Base-by-base conservation (phyloP, 2,329 filamentous ascomycete species). In the Tolypocladium amazonense region DNA sequence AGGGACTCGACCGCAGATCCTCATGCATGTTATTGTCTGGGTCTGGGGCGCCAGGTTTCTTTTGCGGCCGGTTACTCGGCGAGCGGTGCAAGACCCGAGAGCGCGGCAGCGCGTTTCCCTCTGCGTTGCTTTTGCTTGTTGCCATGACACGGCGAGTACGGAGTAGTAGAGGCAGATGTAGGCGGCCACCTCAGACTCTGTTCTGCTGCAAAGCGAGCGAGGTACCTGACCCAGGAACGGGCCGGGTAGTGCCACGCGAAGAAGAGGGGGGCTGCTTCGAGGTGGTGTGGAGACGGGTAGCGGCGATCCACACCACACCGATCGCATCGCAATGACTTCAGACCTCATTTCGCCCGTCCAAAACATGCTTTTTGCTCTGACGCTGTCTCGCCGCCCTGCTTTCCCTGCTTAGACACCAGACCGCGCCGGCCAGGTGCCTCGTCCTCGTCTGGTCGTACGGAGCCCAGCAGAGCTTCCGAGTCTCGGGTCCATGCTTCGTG, bases 301-400 rank as follows among this genome's bases (percentile, higher is more conserved):
- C 30, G 30, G 50, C 30, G 50, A 37, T 37, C 50, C 50, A 37
- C 50, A n/a, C 50, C 50, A 37, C 50, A n/a, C 2, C n/a, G 50
- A 45, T 33, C n/a, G 55, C 55, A 43, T 56, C 38, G 37, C 55
- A 56, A 62, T 58, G 61, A 63, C 60, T 60, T 58, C 58, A 58
- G 33, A 39, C 45, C 58, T 57, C 55, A 60, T 60, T 60, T 63
- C 60, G 55, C 41, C 23, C 15, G n/a, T 25, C 4, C 27, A n/a
- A 43, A n/a, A 14, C 35, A 27, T 56, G 54, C 54, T 56, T 38
- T 38, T 41, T 30, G 54, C 38, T 30, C 50, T 53, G 30, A 33
- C 20, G 30, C 30, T 53, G 50, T 53, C 30, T 53, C 45, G 45
- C 25, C 20, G 50, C 50, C 30, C 45, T 50, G 45, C 45, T 4